A percentile compares a stretch with the other conserved stretches of the same genome.
Evolutionary conservation across 2,329 filamentous ascomycete species (phyloP).

Genomic region (Xylariomycetidae sp.): DNA sequence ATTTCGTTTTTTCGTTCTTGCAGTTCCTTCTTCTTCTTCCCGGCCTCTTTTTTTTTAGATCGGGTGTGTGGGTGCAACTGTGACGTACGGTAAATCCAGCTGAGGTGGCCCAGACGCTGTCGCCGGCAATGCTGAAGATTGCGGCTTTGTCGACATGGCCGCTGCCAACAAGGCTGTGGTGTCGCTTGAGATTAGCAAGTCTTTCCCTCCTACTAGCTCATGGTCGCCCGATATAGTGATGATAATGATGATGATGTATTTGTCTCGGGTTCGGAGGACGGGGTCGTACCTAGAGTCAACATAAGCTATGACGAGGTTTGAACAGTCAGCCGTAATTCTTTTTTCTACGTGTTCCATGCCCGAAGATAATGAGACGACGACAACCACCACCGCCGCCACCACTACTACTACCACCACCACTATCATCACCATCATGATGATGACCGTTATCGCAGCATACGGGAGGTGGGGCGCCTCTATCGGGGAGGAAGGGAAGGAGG

Average conservation of each 20-base stretch:
- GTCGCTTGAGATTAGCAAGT: too few species aligned
- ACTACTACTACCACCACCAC: too few species aligned
- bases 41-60: too few species aligned
- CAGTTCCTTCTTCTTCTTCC: too few species aligned
- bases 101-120: conserved; percentile 73
- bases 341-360: too few species aligned
- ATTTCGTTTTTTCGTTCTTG: too few species aligned
- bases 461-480: conserved; percentile 13
- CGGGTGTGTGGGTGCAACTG: conserved; percentile 2
- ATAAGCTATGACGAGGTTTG: conserved; percentile 40
- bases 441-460: conserved; percentile 7
- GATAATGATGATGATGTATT: too few species aligned
- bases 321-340: conserved; percentile 22
- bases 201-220: too few species aligned
- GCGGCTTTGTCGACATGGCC: conserved; percentile 79
- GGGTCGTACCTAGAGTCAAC: conserved; percentile 54
- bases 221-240: too few species aligned
- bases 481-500: conserved; percentile 22
- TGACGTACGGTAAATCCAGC: conserved; percentile 64
- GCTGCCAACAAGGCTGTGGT: conserved; percentile 68
- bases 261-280: conserved; percentile 2
- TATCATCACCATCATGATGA: too few species aligned
- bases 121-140: conserved; percentile 76
- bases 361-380: too few species aligned
- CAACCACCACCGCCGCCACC: too few species aligned